Base-by-base conservation (phyloP, 257 asterid genomes). In the Echium plantagineum region DNA sequence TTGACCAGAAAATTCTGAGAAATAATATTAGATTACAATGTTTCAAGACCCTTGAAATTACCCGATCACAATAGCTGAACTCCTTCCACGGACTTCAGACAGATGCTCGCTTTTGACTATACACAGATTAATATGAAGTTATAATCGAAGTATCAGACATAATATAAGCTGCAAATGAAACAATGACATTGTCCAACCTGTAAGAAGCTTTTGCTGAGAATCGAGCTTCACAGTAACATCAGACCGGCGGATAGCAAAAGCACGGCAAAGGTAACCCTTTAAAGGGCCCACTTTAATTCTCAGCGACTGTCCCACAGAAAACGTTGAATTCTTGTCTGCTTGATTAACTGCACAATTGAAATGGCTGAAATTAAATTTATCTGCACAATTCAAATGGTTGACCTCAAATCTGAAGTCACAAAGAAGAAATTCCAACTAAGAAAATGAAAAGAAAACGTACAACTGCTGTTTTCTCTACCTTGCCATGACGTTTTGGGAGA, bases 181-280 rank as follows among this genome's bases (percentile, higher is more conserved):
- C 56, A 32, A 51, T 66, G 38, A 24, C 35, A 46, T 4, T 62
- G 64, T 62, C 76, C 60, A 63, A 89, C 99, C 97, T 66, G 94
- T 84, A 56, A 93, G 83, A 74, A 89, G 81, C 71, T 75, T 89
- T 60, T 89, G 94, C 94, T 85, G 82, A 49, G 99, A 93, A 75
- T 89, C 99, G 70, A 93, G 84, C 83, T 84, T 89, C 69, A 93
- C 99, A 21, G 96, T 89, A 57, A 89, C 83, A 68, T 86, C 96
- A 75, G 96, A 73, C 58, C 94, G 88, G 15, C 96, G 94, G 60
- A 93, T 75, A 66, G 99, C 94, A 77, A 93, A 61, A 60, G 80
- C 99, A 62, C 95, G 86, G 65, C 99, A 89, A 59, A 77, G 87
- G 69, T 78, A 86, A 35, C 99, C 97, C 85, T 89, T 93, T 66